Conservation (phyloP, 2,329 filamentous ascomycete genomes). For the Neoarthrinium moseri region DNA sequence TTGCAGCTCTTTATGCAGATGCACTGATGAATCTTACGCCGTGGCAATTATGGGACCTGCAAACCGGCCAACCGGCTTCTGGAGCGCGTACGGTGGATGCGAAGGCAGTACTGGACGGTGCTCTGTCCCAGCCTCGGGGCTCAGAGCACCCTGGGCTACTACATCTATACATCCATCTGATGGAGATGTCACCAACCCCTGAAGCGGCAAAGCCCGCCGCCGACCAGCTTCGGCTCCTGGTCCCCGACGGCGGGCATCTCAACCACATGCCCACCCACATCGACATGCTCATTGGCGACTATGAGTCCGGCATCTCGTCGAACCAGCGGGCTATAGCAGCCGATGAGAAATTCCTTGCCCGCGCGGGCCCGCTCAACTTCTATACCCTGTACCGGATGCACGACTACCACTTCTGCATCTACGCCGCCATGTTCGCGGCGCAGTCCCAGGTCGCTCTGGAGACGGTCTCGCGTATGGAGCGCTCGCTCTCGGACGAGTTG, state of each 20-base stretch:
- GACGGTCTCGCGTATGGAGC: constrained; percentile 58
- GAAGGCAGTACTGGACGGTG: constrained; percentile 57
- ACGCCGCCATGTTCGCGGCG: constrained; percentile 76
- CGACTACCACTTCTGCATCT: constrained; percentile 73
- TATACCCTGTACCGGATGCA: constrained; percentile 77
- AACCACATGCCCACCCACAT: constrained; percentile 78
- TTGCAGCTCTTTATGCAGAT: constrained; percentile 63
- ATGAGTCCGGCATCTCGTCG: constrained; percentile 62
- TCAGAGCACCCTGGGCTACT: constrained; percentile 66
- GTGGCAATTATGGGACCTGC: constrained; percentile 63
- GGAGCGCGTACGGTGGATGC: constrained; percentile 57
- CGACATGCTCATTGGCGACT: constrained; percentile 72
- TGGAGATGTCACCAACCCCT: constrained; percentile 71
- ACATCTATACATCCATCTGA: constrained; percentile 75
- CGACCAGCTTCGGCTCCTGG: constrained; percentile 60
- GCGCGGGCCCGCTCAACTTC: constrained; percentile 64
- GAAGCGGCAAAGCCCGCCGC: constrained; percentile 62
- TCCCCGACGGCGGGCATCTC: constrained; percentile 69
- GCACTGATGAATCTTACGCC: constrained; percentile 65
- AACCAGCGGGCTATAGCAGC: constrained; percentile 67
- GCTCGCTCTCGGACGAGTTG: constrained; percentile 60
- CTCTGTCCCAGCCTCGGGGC: constrained; percentile 48
- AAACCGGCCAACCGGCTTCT: constrained; percentile 53
- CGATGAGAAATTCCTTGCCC: constrained; percentile 64
- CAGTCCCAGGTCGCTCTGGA: constrained; percentile 62